phyloP scores from a whole-genome alignment of 192 early-diverging fungal genomes.

The Coemansia sp. region DNA sequence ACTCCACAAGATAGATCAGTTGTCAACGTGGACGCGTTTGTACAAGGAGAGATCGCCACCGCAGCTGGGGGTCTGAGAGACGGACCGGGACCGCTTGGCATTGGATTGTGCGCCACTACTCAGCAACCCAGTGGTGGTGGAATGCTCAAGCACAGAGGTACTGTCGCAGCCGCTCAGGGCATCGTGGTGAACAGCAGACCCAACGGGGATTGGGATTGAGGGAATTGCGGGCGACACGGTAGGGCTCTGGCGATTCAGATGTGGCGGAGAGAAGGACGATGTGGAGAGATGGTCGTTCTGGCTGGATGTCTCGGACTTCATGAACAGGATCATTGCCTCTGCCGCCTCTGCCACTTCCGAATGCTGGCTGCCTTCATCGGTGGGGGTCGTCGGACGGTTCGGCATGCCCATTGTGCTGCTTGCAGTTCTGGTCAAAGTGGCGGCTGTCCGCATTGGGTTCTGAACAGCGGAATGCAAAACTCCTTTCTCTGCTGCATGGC shows the following conservation, averaged over 20 bases:
- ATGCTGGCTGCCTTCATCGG: not conserved
- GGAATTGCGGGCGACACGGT: constrained; percentile 1
- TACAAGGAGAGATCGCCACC: not conserved
- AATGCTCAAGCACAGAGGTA: not conserved
- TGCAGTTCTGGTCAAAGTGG: not conserved
- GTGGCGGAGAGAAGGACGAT: constrained; percentile 6
- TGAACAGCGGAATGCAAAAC: not conserved
- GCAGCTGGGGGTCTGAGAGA: not conserved
- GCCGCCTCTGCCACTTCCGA: constrained; percentile 36
- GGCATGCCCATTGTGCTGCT: not conserved
- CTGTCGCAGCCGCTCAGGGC: not conserved
- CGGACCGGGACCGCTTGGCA: not conserved
- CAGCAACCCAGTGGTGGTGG: not conserved
- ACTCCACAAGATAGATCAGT: not conserved
- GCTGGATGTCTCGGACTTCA: constrained; percentile 29
- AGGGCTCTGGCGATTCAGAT: constrained; percentile 3
- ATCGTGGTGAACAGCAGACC: not conserved
- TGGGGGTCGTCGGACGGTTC: not conserved
- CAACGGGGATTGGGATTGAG: not conserved
- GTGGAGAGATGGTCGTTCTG: constrained; percentile 14
- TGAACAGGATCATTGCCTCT: constrained; percentile 48
- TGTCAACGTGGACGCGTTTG: not conserved
- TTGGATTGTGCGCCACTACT: not conserved
- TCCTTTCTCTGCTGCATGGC: not conserved
- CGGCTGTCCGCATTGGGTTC: not conserved